These are phyloP conservation scores for Colletotrichum karsti DNA, from an alignment of 2,329 filamentous ascomycete species.

Conservation along the genomic window DNA sequence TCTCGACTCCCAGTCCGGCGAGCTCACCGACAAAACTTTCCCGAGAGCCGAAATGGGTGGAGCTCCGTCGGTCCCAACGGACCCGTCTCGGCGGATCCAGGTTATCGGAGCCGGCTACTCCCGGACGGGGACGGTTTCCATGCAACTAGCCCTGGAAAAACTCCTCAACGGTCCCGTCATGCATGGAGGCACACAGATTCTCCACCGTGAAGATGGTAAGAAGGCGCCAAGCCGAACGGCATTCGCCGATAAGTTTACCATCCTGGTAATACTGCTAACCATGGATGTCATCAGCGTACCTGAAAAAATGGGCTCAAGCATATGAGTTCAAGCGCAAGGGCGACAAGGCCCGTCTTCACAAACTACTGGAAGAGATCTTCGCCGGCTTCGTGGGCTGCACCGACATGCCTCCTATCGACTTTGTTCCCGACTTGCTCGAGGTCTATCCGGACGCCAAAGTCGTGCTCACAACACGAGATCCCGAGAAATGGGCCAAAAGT, in stretches of 20 bases:
- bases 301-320: background rate
- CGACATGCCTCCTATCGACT: constrained; percentile 50
- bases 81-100: constrained; percentile 41
- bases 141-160: constrained; percentile 54
- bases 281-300: background rate
- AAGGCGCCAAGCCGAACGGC: background rate
- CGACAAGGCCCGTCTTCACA: constrained; percentile 37
- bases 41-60: constrained; percentile 32
- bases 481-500: constrained; percentile 44
- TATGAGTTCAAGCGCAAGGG: background rate
- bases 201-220: constrained; percentile 44
- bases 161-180: constrained; percentile 57
- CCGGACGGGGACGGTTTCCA: constrained; percentile 59
- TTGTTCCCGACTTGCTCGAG: constrained; percentile 54
- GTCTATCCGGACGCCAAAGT: constrained; percentile 59
- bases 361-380: constrained; percentile 43
- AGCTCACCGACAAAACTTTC: too few species aligned
- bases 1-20: too few species aligned
- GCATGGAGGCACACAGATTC: constrained; percentile 54
- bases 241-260: background rate
- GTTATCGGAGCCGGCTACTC: constrained; percentile 53
- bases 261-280: background rate
- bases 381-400: constrained; percentile 56
- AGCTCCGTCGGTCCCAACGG: constrained; percentile 40
- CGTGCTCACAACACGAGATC: constrained; percentile 48